A percentile compares a stretch with the other conserved stretches of the same genome.
phyloP scores from a whole-genome alignment of 1,284 basidiomycete species.

The Sporisorium reilianum region DNA sequence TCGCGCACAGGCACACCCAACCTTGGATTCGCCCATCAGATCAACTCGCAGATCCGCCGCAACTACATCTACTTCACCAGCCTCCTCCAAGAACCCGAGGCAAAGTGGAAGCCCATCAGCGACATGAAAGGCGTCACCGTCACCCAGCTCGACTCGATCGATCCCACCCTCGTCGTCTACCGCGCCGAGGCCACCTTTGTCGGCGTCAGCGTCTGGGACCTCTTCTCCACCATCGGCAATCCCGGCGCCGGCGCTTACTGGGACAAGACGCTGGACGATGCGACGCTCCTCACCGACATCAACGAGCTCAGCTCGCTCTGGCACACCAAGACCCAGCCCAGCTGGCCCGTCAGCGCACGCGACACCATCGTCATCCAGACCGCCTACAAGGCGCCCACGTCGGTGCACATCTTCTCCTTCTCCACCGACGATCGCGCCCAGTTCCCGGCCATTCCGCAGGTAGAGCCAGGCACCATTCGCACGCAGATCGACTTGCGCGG shows the following conservation, averaged over 20 bases:
- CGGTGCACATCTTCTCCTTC: slow-evolving; percentile 95
- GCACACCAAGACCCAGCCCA: slow-evolving; percentile 53
- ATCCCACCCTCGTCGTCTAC: slow-evolving; percentile 95
- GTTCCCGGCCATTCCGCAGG: slow-evolving; percentile 81
- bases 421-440: slow-evolving; percentile 89
- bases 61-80: slow-evolving; percentile 98
- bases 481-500: slow-evolving; percentile 95
- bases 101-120: slow-evolving; percentile 89
- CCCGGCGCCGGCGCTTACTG: slow-evolving; percentile 85
- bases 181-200: slow-evolving; percentile 97
- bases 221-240: slow-evolving; percentile 87
- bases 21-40: slow-evolving; percentile 63
- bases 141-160: slow-evolving; percentile 91
- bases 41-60: slow-evolving; percentile 84
- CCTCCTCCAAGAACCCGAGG: slow-evolving; percentile 94
- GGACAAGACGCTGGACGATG: slow-evolving; percentile 92
- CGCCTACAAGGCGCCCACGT: slow-evolving; percentile 91
- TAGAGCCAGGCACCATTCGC: slow-evolving; percentile 82
- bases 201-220: slow-evolving; percentile 93
- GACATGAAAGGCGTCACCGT: slow-evolving; percentile 87
- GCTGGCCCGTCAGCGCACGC: slow-evolving; percentile 74
- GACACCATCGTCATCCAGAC: slow-evolving; percentile 92
- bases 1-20: slow-evolving; percentile 74
- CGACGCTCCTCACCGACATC: slow-evolving; percentile 83
- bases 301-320: slow-evolving; percentile 78